Evolutionary conservation across 208 protist species (phyloP), one percentile per base, ranked within the genome.

Genomic region (Trypanosoma cruzi): DNA sequence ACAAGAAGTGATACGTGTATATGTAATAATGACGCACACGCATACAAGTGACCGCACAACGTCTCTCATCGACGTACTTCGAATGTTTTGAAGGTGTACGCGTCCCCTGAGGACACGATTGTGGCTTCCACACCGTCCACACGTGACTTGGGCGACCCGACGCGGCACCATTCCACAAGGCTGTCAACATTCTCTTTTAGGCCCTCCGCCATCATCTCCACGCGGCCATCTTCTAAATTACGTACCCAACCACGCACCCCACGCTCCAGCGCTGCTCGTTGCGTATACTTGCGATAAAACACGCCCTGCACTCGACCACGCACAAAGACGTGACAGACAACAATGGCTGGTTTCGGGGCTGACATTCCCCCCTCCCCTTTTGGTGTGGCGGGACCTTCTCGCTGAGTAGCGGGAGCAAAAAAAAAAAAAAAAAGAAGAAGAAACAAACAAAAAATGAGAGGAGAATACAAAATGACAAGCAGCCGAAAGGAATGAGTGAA

Each of bases 281-380:
- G 64, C 8, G 93, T 92, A 80, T 96, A 74, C 60, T 96, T 96
- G 66, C 91, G 81, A 40, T 88, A 96, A 65, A 93, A 96, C 2
- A 97, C 93, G 31, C 93, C 91, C 70, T 97, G 93, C 36, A 97
- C 93, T 18, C 80, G 76, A 20, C 93, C 93, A 37, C 62, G 69
- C 18, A 97, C 88, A 34, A 90, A 73, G 18, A 95, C 77, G 68
- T 87, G 86, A 16, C 74, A 81, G 3, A 55, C 31, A 18, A 80
- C 52, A 28, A 78, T 55, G 1, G 7, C 18, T 1, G 26, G 24
- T 18, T 28, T 7, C 22, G 32, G 31, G 13, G 44, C 42, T 8
- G 37, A 29, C 26, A 44, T 34, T 20, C n/a, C n/a, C 44, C 60
- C 48, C 32, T 53, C 11, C n/a, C 28, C 11, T 36, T 49, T 57